phyloP scores from a whole-genome alignment of 1,284 basidiomycete genomes.

The Kalmanozyma brasiliensis region DNA sequence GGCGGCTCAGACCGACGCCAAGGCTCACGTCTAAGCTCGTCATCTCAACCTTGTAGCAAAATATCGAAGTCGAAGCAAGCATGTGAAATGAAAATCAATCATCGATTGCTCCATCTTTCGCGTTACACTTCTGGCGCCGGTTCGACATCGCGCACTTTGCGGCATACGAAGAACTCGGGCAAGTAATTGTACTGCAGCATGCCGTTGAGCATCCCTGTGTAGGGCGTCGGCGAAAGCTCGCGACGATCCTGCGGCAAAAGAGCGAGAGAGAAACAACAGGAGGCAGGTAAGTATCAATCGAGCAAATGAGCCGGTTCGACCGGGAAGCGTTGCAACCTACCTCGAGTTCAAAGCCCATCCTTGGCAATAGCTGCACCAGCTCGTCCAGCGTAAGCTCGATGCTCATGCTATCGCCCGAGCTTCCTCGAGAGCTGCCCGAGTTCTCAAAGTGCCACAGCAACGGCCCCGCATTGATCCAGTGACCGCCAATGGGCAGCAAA shows the following conservation, averaged over 20 bases:
- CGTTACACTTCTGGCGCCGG: slow-evolving; percentile 49
- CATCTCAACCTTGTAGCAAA: slow-evolving; percentile 10
- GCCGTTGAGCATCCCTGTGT: slow-evolving; percentile 82
- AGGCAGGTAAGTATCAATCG: not conserved
- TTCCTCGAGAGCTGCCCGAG: slow-evolving; percentile 70
- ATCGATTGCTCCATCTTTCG: not conserved
- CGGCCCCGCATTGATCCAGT: slow-evolving; percentile 74
- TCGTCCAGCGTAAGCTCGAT: slow-evolving; percentile 91
- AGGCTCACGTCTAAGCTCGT: slow-evolving; percentile 40
- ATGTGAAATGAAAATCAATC: slow-evolving; percentile 13
- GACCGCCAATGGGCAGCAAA: slow-evolving; percentile 58
- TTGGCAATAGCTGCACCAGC: slow-evolving; percentile 78
- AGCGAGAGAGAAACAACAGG: not conserved
- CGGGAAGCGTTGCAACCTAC: slow-evolving; percentile 70
- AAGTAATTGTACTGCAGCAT: slow-evolving; percentile 92
- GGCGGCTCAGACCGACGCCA: slow-evolving; percentile 56
- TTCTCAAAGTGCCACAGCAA: slow-evolving; percentile 97
- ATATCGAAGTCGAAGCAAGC: slow-evolving; percentile 7
- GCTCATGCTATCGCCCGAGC: slow-evolving; percentile 40
- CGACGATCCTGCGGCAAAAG: slow-evolving; percentile 76
- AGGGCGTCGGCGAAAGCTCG: slow-evolving; percentile 79
- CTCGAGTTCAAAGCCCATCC: slow-evolving; percentile 84
- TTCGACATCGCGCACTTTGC: slow-evolving; percentile 55
- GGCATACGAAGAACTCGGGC: slow-evolving; percentile 69
- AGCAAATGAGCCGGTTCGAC: too few species aligned